Base-by-base conservation (phyloP, 805 yeast genomes). In the Yarrowia sp. region DNA sequence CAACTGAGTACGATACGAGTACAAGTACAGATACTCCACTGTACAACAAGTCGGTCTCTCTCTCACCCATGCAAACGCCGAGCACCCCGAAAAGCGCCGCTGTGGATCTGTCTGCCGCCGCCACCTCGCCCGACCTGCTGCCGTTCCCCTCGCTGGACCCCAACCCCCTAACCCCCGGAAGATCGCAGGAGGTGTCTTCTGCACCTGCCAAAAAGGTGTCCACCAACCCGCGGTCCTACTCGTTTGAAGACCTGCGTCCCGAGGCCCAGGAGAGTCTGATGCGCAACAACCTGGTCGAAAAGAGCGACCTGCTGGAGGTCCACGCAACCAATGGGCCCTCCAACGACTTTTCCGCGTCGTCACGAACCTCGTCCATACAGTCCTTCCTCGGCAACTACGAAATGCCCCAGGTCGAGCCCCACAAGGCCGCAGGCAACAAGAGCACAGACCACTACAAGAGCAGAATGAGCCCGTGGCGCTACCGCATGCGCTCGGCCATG, bases 361-460 rank as follows among this genome's bases (percentile, higher is more conserved):
- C 68, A 0, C 39, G 71, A 39, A 69, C 74, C 13, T 70, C 72
- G 24, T 71, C 74, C 3, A 69, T 73, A 17, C 67, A 52, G 10
- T 68, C 71, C 19, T 61, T 73, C 30, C 40, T 73, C 38, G 64
- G 70, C 33, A 69, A 71, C 30, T 73, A 73, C 44, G 73, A 73
- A 49, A 70, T 71, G 63, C 72, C 73, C n/a, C 74, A 65, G 43
- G 47, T 53, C 24, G 61, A 68, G n/a, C 67, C 73, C 34, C 73
- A 70, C 64, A 72, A 71, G 55, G 97, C 92, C 75, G 93, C 96
- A 0, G 97, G 97, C 0, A 87, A 89, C 70, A 84, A 84, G 72
- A 83, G 89, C 2, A 81, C 81, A 46, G 85, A 85, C 66, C 94
- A 87, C 73, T 94, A 93, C 79, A 81, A 82, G 72, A 71, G 81